Percentiles rank a stretch among this genome's conserved stretches.
phyloP scores from a whole-genome alignment of 2,329 filamentous ascomycete genomes.

The Periconia macrospinosa region DNA sequence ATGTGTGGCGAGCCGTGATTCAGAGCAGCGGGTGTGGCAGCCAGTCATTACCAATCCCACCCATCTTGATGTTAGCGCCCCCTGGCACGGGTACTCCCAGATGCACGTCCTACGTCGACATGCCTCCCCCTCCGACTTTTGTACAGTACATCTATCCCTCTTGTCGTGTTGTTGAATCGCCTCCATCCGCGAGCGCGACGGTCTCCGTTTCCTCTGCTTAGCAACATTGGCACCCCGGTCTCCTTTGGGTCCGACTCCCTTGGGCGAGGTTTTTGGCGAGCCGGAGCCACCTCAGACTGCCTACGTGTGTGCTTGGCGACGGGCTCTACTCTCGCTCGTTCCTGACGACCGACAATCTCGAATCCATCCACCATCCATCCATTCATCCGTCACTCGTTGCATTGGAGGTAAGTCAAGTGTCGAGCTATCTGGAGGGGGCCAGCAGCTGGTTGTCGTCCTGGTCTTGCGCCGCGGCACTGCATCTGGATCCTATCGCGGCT shows the following conservation, averaged over 20 bases:
- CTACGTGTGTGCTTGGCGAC: slow-evolving; percentile 40
- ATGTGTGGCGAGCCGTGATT: slow-evolving; percentile 7
- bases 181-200: slow-evolving; percentile 3
- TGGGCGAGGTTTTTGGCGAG: slow-evolving; percentile 19
- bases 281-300: slow-evolving; percentile 37
- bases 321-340: slow-evolving; percentile 36
- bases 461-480: not conserved
- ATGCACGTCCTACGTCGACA: slow-evolving; percentile 33
- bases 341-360: slow-evolving; percentile 26
- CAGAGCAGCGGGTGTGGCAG: slow-evolving; percentile 12
- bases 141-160: slow-evolving; percentile 3
- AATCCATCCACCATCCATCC: slow-evolving; percentile 10
- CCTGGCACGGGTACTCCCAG: slow-evolving; percentile 25
- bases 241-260: slow-evolving; percentile 16
- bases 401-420: not conserved
- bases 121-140: slow-evolving; percentile 16
- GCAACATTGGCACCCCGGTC: slow-evolving; percentile 12
- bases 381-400: not conserved
- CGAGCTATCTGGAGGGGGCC: slow-evolving; percentile 7
- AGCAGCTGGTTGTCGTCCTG: not conserved
- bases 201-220: not conserved
- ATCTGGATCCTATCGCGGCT: not conserved
- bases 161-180: slow-evolving; percentile 12
- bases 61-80: slow-evolving; percentile 36
- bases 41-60: slow-evolving; percentile 36